These are phyloP conservation scores for Leccinum incarnatum DNA, from an alignment of 768 basidiomycete genomes.

Conservation along the genomic window DNA sequence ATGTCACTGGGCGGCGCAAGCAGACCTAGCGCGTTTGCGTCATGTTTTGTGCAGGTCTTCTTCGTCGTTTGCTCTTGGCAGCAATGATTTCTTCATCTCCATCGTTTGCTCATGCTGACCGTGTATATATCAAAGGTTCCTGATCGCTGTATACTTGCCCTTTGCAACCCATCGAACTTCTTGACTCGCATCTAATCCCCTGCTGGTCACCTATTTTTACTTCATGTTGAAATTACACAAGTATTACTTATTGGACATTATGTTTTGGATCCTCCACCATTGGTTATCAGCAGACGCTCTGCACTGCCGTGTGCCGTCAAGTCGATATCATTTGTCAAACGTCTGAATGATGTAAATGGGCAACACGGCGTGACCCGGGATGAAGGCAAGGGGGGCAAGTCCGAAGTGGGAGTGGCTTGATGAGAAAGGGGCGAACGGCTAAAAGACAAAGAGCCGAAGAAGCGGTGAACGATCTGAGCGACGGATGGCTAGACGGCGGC, in stretches of 20 bases:
- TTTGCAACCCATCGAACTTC: constrained; percentile 10
- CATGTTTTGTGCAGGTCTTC: constrained; percentile 3
- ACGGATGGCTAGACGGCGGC: too few relatives aligned
- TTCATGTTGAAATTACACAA: constrained; percentile 13
- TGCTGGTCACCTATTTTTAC: constrained; percentile 20
- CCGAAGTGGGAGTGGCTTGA: too few relatives aligned
- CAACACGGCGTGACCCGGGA: too few relatives aligned
- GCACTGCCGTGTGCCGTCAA: too few relatives aligned
- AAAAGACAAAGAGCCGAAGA: too few relatives aligned
- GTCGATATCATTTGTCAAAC: too few relatives aligned
- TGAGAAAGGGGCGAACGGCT: too few relatives aligned
- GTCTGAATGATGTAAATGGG: too few relatives aligned
- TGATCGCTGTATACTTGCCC: constrained; percentile 28
- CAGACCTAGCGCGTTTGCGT: constrained; percentile 23
- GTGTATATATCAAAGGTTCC: constrained; percentile 31
- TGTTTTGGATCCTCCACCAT: background rate
- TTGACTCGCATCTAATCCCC: constrained; percentile 33
- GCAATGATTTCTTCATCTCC: constrained; percentile 2
- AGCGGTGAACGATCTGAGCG: too few relatives aligned
- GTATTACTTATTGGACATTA: constrained; percentile 10
- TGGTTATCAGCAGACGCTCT: background rate
- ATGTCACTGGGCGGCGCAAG: constrained; percentile 27
- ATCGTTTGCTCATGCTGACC: constrained; percentile 24
- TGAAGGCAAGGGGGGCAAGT: too few relatives aligned
- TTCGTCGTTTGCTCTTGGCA: constrained; percentile 6